A percentile compares a stretch with the other conserved stretches of the same genome.
These are phyloP conservation scores for Peronospora destructor DNA, from an alignment of 352 stramenopile genomes.

Conservation along the genomic window DNA sequence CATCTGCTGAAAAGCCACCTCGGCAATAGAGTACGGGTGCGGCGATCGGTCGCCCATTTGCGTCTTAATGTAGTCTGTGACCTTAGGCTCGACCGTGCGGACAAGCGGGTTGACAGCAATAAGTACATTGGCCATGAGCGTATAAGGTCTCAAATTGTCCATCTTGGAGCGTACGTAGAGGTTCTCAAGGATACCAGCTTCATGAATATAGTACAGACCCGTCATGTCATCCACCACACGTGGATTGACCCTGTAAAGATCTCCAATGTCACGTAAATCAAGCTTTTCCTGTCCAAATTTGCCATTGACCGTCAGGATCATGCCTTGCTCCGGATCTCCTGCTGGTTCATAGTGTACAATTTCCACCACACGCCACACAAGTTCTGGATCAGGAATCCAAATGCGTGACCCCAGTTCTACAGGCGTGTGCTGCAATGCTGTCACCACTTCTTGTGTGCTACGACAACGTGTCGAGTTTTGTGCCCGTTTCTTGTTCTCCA, in stretches of 20 bases:
- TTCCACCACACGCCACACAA: constrained; percentile 80
- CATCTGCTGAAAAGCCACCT: constrained; percentile 88
- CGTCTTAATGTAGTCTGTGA: constrained; percentile 85
- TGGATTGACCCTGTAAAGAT: constrained; percentile 83
- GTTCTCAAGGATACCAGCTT: constrained; percentile 81
- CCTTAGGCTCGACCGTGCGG: constrained; percentile 69
- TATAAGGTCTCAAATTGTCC: constrained; percentile 76
- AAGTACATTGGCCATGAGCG: constrained; percentile 85
- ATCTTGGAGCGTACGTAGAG: constrained; percentile 62
- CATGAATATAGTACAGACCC: constrained; percentile 84
- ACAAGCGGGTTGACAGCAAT: constrained; percentile 85
- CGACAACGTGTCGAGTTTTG: constrained; percentile 53
- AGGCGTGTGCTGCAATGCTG: constrained; percentile 54
- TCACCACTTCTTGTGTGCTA: constrained; percentile 66
- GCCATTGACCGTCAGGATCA: constrained; percentile 62
- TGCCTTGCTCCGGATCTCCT: constrained; percentile 50
- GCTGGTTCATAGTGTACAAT: constrained; percentile 48
- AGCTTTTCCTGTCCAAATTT: constrained; percentile 67
- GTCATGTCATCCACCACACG: constrained; percentile 86
- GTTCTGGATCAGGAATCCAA: constrained; percentile 79
- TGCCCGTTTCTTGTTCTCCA: constrained; percentile 78
- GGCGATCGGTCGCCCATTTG: constrained; percentile 80
- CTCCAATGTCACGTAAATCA: constrained; percentile 75
- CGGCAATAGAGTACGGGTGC: constrained; percentile 77
- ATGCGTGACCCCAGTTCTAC: constrained; percentile 77